A percentile compares a stretch with the other conserved stretches of the same genome.
Conservation (phyloP, 23 red algal species). For the Gracilaria domingensis region DNA sequence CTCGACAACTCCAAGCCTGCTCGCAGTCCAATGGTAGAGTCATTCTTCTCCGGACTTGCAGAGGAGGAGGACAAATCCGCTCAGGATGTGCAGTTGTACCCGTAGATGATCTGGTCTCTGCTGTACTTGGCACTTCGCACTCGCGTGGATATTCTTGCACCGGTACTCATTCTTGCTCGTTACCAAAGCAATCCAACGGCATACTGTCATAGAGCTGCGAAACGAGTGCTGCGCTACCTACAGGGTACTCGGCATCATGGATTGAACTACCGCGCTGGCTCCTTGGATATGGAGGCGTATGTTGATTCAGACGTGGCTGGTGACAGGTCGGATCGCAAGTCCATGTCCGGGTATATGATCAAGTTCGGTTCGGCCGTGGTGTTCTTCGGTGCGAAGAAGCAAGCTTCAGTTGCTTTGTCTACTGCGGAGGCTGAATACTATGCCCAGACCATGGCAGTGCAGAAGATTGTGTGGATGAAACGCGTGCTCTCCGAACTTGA, state of each 20-base stretch:
- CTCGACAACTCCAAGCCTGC: slow-evolving; percentile 19
- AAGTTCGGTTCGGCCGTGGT: background rate
- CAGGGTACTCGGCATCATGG: slow-evolving; percentile 21
- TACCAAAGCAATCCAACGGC: slow-evolving; percentile 39
- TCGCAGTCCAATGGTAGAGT: slow-evolving; percentile 16
- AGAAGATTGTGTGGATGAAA: background rate
- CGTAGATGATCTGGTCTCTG: slow-evolving; percentile 8
- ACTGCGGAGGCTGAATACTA: slow-evolving; percentile 24
- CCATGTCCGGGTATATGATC: slow-evolving; percentile 12
- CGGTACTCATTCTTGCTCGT: slow-evolving; percentile 25
- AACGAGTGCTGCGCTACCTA: slow-evolving; percentile 36
- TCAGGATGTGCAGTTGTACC: background rate
- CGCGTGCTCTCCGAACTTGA: slow-evolving; percentile 17
- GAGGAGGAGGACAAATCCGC: background rate
- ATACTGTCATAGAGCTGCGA: slow-evolving; percentile 43
- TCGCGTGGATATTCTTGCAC: slow-evolving; percentile 25
- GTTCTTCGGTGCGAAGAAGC: slow-evolving; percentile 6
- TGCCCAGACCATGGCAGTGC: background rate
- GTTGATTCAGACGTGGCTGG: slow-evolving; percentile 14
- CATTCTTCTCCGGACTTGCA: slow-evolving; percentile 17
- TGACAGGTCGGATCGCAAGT: background rate
- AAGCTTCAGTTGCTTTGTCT: slow-evolving; percentile 12
- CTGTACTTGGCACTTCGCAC: slow-evolving; percentile 33
- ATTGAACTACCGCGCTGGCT: background rate
- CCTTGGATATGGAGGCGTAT: background rate